Percentiles rank a stretch among this genome's conserved stretches.
Evolutionary conservation across 257 asterid species (phyloP).

Genomic region (Solanum sitiens): DNA sequence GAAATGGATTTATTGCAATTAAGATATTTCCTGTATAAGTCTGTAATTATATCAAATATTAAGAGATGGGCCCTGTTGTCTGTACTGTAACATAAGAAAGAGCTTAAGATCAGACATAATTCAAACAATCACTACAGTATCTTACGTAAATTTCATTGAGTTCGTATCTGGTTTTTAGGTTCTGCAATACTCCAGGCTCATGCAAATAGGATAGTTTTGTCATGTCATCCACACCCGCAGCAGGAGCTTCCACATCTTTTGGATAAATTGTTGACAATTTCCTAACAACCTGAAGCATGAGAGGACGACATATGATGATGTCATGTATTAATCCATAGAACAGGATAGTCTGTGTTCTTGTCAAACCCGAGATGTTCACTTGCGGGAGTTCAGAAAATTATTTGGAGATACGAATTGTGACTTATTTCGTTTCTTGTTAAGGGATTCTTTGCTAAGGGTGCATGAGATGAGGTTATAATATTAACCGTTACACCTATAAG

Average conservation of each 20-base stretch:
- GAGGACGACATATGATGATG: neutral
- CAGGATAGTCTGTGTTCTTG: neutral
- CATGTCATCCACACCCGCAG: conserved; percentile 99
- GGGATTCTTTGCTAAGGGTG: neutral
- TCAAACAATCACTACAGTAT: neutral
- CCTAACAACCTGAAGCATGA: conserved; percentile 42
- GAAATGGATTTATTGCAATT: conserved; percentile 96
- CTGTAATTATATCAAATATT: conserved; percentile 37
- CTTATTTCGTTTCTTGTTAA: neutral
- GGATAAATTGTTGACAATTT: conserved; percentile 78
- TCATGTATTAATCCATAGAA: neutral
- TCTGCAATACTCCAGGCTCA: conserved; percentile 92
- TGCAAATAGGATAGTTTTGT: conserved; percentile 91
- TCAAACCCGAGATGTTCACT: neutral
- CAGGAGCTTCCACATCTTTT: conserved; percentile 87
- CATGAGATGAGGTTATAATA: neutral
- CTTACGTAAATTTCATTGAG: conserved; percentile 92
- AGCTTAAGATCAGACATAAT: neutral
- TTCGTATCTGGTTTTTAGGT: conserved; percentile 84
- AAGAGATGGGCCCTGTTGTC: conserved; percentile 7
- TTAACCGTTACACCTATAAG: neutral
- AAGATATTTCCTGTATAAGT: conserved; percentile 96
- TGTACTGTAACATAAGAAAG: neutral
- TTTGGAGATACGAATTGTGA: too few relatives aligned
- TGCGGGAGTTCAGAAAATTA: neutral